phyloP scores from a whole-genome alignment of 768 basidiomycete genomes.

The Goffeauzyma gilvescens region DNA sequence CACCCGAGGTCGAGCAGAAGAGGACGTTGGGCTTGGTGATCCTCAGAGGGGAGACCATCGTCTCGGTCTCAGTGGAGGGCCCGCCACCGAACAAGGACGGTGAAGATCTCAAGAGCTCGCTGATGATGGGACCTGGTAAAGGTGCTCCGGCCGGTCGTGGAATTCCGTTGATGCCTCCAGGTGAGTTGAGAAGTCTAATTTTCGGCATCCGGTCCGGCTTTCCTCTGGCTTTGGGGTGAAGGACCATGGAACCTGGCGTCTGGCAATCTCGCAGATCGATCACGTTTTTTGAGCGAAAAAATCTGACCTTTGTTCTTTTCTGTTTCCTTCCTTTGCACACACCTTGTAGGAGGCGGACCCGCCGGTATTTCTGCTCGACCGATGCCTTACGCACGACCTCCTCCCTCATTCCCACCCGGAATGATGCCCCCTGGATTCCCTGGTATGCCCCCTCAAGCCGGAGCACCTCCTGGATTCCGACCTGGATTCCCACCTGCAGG shows the following conservation, averaged over 20 bases:
- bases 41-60: constrained; percentile 85
- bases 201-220: no score
- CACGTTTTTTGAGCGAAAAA: no score
- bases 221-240: no score
- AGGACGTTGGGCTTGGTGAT: constrained; percentile 91
- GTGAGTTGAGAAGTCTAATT: constrained; percentile 27
- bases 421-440: constrained; percentile 48
- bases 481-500: constrained; percentile 31
- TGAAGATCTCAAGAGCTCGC: constrained; percentile 61
- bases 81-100: constrained; percentile 81
- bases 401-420: constrained; percentile 34
- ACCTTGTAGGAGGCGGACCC: no score
- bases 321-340: no score
- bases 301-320: no score
- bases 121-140: constrained; percentile 72
- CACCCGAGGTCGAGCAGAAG: constrained; percentile 66
- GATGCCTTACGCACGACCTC: constrained; percentile 33
- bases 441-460: constrained; percentile 12
- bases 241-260: no score
- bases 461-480: constrained; percentile 30
- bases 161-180: constrained; percentile 45
- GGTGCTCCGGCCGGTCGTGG: constrained; percentile 93
- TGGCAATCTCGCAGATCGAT: no score
- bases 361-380: constrained; percentile 33
- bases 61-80: constrained; percentile 84